Evolutionary conservation across 345 rosid genomes (phyloP).

Genomic region (Combretum micranthum): DNA sequence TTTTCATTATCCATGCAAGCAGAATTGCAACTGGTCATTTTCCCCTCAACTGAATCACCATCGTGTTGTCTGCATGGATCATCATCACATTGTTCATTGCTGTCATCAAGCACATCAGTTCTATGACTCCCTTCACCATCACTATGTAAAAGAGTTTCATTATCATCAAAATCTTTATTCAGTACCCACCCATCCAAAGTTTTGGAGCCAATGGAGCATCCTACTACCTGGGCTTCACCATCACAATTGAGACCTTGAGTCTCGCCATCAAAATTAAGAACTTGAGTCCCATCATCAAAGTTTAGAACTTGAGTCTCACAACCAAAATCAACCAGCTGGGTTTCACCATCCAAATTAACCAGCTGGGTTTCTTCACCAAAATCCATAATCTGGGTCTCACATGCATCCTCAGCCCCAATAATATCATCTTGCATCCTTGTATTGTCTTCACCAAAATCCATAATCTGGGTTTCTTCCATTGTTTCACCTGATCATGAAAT

Average conservation of each 20-base stretch:
- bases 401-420: slow-evolving; percentile 19
- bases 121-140: slow-evolving; percentile 39
- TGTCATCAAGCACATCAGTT: slow-evolving; percentile 41
- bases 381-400: slow-evolving; percentile 26
- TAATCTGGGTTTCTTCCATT: slow-evolving; percentile 4
- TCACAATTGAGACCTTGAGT: background rate
- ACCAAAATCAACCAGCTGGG: slow-evolving; percentile 5
- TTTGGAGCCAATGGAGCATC: background rate
- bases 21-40: slow-evolving; percentile 12
- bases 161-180: slow-evolving; percentile 19
- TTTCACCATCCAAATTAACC: slow-evolving; percentile 8
- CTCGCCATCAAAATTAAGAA: slow-evolving; percentile 1
- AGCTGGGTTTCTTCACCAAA: slow-evolving; percentile 10
- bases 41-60: slow-evolving; percentile 15
- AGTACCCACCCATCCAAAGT: slow-evolving; percentile 13
- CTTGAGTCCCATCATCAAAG: slow-evolving; percentile 15
- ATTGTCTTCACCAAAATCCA: too few relatives aligned
- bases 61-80: slow-evolving; percentile 17
- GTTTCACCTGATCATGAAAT: slow-evolving; percentile 12
- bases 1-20: slow-evolving; percentile 10
- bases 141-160: slow-evolving; percentile 18
- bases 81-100: slow-evolving; percentile 27
- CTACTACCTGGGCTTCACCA: slow-evolving; percentile 7
- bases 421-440: slow-evolving; percentile 15
- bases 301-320: slow-evolving; percentile 5